These are phyloP conservation scores for Pythium rhizo-oryzae DNA, from an alignment of 352 stramenopile genomes.

Conservation along the genomic window DNA sequence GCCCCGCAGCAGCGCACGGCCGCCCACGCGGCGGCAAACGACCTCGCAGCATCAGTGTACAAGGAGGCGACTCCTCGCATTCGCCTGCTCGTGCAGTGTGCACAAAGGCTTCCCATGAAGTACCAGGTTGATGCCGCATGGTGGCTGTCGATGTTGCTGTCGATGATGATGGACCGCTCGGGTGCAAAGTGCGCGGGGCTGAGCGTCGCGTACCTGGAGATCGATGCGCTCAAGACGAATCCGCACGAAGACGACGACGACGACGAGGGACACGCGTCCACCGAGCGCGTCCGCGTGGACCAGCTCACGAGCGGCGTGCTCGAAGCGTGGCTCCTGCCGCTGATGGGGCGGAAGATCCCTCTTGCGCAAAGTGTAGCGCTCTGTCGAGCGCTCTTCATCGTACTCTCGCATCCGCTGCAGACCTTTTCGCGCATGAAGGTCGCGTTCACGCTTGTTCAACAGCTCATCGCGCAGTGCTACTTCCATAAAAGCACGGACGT, in stretches of 20 bases:
- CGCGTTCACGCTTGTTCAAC: conserved; percentile 44
- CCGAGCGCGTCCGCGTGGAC: conserved; percentile 59
- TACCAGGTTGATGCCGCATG: conserved; percentile 59
- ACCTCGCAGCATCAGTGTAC: conserved; percentile 64
- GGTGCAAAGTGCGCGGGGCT: conserved; percentile 64
- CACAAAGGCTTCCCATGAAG: conserved; percentile 55
- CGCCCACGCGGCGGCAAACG: conserved; percentile 59
- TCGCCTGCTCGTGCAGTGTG: conserved; percentile 42
- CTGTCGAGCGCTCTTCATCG: conserved; percentile 65
- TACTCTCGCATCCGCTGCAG: conserved; percentile 69
- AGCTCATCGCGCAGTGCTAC: conserved; percentile 68
- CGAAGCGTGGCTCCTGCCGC: conserved; percentile 56
- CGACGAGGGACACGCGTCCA: conserved; percentile 38
- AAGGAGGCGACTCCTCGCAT: conserved; percentile 69
- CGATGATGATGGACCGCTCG: conserved; percentile 83
- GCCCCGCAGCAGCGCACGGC: conserved; percentile 1
- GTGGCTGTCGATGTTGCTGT: conserved; percentile 78
- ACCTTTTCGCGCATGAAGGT: conserved; percentile 51
- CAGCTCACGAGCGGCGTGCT: conserved; percentile 52
- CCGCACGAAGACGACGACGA: conserved; percentile 44
- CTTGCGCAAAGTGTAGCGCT: conserved; percentile 52
- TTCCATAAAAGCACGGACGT: conserved; percentile 50
- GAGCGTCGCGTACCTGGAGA: conserved; percentile 69
- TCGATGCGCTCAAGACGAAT: conserved; percentile 45
- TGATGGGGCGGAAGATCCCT: conserved; percentile 50